Base-by-base conservation (phyloP, 192 early-diverging fungal genomes). In the Kickxella alabastrina region DNA sequence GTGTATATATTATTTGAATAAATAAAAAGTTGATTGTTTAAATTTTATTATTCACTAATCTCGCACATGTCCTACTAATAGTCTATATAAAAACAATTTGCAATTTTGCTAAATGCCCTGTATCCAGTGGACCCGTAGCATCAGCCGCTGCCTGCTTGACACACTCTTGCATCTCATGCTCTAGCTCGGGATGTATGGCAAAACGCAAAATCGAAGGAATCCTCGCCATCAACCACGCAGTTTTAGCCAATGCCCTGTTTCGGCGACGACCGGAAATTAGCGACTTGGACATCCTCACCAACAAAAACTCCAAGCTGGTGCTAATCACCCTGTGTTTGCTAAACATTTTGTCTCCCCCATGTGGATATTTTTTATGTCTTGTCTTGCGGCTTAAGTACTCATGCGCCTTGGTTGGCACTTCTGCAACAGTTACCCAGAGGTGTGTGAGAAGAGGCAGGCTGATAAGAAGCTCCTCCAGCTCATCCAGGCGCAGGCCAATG, bases 371-470 rank as follows among this genome's bases (percentile, higher is more conserved):
- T 35, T 56, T 50, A 12, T 26, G 69, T 10, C 49, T 44, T 0
- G 62, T 36, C 1, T 35, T 52, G 21, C 62, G 52, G 29, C 62
- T 65, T 43, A 73, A 14, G 18, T 57, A 61, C 48, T 73, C 69
- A 36, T 65, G 61, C 4, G 69, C 28, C n/a, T 25, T 53, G 37
- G 49, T 35, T 12, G 56, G 43, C 3, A 59, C 53, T n/a, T 65
- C 58, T 0, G 57, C 49, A 14, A 64, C 54, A 0, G 36, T 38
- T 22, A 65, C 52, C 1, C 46, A 13, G 28, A 73, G 38, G 3
- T 40, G 26, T 5, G 57, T 48, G 29, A 73, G 35, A 0, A 19
- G 42, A 8, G 32, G 32, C 7, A 73, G 44, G 6, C 36, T 37
- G 1, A 36, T 9, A 2, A 73, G 43, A 9, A 73, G 49, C 42